A percentile compares a stretch with the other conserved stretches of the same genome.
phyloP scores from a whole-genome alignment of 177 flowering plant genomes.

The Vitis hybrid region DNA sequence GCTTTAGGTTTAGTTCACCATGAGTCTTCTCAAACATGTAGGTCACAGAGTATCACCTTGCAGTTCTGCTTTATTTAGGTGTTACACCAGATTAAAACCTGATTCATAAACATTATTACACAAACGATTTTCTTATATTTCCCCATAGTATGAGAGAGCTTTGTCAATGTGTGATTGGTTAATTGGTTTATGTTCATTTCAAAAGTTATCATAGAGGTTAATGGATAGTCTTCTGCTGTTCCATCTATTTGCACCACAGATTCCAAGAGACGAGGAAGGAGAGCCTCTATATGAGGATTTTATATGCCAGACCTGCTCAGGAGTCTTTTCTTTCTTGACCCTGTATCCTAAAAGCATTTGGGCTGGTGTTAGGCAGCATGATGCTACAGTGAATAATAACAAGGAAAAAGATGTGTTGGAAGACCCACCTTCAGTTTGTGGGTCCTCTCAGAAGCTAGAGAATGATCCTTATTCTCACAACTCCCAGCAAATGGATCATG shows the following conservation, averaged over 20 bases:
- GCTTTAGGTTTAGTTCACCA: neutral
- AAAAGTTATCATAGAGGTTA: neutral
- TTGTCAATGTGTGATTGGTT: neutral
- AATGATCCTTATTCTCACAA: slow-evolving; percentile 18
- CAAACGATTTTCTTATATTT: no score
- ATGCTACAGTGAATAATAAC: slow-evolving; percentile 15
- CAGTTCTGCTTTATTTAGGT: neutral
- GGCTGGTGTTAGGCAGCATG: slow-evolving; percentile 35
- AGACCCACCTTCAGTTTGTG: slow-evolving; percentile 21
- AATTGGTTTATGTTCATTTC: neutral
- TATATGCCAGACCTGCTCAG: slow-evolving; percentile 73
- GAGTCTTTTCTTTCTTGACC: slow-evolving; percentile 60
- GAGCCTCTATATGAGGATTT: slow-evolving; percentile 92
- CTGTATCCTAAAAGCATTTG: slow-evolving; percentile 62
- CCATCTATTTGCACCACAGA: slow-evolving; percentile 35
- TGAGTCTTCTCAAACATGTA: neutral
- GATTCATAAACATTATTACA: no score
- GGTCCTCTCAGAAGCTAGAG: slow-evolving; percentile 27
- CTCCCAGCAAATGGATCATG: slow-evolving; percentile 14
- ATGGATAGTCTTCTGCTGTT: neutral
- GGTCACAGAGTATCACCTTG: neutral
- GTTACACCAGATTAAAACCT: neutral
- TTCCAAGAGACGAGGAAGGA: slow-evolving; percentile 94
- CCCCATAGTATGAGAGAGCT: no score
- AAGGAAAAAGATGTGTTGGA: slow-evolving; percentile 41